Evolutionary conservation across 768 basidiomycete species (phyloP), one percentile per base, ranked within the genome.

Genomic region (Arthromyces matolae): DNA sequence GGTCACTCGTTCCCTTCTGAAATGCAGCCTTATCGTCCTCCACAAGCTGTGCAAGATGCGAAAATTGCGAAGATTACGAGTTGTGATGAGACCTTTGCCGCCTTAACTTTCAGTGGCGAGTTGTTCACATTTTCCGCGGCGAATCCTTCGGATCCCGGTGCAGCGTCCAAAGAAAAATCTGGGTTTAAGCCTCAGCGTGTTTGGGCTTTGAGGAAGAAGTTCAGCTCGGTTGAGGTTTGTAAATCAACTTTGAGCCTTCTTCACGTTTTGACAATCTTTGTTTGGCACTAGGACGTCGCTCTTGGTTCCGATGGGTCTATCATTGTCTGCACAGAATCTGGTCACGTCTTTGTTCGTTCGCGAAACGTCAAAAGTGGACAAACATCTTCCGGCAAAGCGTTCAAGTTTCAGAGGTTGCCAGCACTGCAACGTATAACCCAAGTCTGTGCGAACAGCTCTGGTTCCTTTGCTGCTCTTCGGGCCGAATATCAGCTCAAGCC

Each of bases 261-360:
- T 45, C 10, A 19, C 9, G 31, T 33, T 29, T 39, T 45, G 14
- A 41, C 25, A n/a, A n/a, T 32, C 33, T 36, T 47, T 45, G 33
- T 14, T 32, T 31, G 16, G 16, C 25, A 27, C 52, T 55, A 87
- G 84, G 95, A 98, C 57, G 87, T 95, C 8, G 93, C 92, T 0
- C 72, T 97, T 12, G 91, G 92, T 16, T 72, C 83, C 1, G 93
- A 96, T 53, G 91, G 93, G 4, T 80, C 86, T 13, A 79, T 96
- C 59, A 85, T 96, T 60, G 77, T 98, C 37, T 96, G 91, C 67
- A 98, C 95, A 1, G 83, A 88, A 52, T 94, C 95, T 4, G 95
- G 95, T 0, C 93, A 97, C 57, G 93, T 95, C 25, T 97, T 87
- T 60, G 76, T 94, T 19, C 86, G 93, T 19, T 75, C 82, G 16